Evolutionary conservation across 306 rosid species (phyloP).

Genomic region (Malus asiatica): DNA sequence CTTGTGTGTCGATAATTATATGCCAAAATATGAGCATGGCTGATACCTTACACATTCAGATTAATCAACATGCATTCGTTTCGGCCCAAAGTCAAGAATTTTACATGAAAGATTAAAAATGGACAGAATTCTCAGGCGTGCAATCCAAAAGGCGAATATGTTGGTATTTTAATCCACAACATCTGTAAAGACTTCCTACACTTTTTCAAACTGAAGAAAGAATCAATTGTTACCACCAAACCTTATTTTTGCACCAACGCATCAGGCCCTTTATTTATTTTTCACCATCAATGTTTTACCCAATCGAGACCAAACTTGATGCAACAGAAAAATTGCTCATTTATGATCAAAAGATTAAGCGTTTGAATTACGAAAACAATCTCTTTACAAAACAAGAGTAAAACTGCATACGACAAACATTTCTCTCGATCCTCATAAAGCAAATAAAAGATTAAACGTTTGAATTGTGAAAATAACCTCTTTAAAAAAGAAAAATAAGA

Average conservation of each 20-base stretch:
- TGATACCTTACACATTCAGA: too few relatives aligned
- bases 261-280: not conserved
- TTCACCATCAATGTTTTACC: not conserved
- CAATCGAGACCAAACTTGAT: not conserved
- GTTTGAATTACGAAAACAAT: fast-evolving
- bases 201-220: not conserved
- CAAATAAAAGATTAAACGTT: too few relatives aligned
- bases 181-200: not conserved
- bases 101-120: not conserved
- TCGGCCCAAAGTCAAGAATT: not conserved
- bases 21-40: too few relatives aligned
- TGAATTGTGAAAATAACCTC: too few relatives aligned
- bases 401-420: fast-evolving
- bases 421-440: too few relatives aligned
- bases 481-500: fast-evolving
- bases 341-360: too few relatives aligned
- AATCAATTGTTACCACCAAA: not conserved
- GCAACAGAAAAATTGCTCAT: too few relatives aligned
- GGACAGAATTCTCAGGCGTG: not conserved
- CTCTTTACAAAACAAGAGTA: too few relatives aligned
- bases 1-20: too few relatives aligned
- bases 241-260: not conserved
- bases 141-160: not conserved
- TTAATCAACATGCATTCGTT: too few relatives aligned
- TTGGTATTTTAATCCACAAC: not conserved